phyloP scores from a whole-genome alignment of 768 basidiomycete species.

The Trametes cinnabarina region DNA sequence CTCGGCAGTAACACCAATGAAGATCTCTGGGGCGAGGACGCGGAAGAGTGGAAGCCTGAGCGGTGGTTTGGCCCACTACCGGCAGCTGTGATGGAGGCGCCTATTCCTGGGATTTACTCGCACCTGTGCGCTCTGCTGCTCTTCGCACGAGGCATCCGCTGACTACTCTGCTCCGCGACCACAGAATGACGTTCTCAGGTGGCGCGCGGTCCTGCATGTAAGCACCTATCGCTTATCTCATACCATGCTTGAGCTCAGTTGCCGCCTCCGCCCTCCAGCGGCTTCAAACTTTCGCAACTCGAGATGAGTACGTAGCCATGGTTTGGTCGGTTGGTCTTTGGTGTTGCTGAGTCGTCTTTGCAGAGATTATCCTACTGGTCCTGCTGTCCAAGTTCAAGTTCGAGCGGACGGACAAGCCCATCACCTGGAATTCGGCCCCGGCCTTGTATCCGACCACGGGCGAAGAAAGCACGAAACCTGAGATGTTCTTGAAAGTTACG shows the following conservation, averaged over 20 bases:
- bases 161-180: background rate
- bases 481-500: slow-evolving; percentile 14
- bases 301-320: slow-evolving; percentile 16
- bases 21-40: slow-evolving; percentile 41
- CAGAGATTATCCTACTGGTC: slow-evolving; percentile 16
- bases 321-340: background rate
- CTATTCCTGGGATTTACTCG: slow-evolving; percentile 18
- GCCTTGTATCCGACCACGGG: slow-evolving; percentile 12
- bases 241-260: no score
- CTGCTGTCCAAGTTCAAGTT: slow-evolving; percentile 15
- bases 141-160: no score
- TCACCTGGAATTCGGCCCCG: slow-evolving; percentile 9
- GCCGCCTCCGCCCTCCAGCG: background rate
- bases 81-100: slow-evolving; percentile 6
- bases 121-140: slow-evolving; percentile 6
- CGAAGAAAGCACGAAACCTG: background rate
- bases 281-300: slow-evolving; percentile 22
- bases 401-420: slow-evolving; percentile 9
- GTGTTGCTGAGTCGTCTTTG: background rate
- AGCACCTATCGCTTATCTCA: background rate
- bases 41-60: slow-evolving; percentile 27
- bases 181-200: slow-evolving; percentile 14
- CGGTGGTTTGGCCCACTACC: slow-evolving; percentile 17
- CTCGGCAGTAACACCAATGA: slow-evolving; percentile 4
- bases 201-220: slow-evolving; percentile 18